phyloP scores from a whole-genome alignment of 306 rosid species.

The Prinsepia uniflora region DNA sequence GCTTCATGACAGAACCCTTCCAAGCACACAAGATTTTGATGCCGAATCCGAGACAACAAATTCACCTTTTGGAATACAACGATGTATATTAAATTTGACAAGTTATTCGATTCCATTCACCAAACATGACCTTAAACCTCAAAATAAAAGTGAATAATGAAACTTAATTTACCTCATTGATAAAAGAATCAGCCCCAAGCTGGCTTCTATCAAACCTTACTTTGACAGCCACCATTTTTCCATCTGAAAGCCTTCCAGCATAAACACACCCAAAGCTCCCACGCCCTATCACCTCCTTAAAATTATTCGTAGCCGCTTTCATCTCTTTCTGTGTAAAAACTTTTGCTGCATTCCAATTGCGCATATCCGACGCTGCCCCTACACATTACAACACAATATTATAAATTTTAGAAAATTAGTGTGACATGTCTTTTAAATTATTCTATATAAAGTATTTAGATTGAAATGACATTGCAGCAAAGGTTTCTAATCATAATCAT shows the following conservation, averaged over 20 bases:
- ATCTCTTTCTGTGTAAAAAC: conserved; percentile 77
- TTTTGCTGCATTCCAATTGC: conserved; percentile 81
- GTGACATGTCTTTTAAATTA: no score
- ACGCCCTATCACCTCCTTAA: conserved; percentile 75
- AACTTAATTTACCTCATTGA: conserved; percentile 64
- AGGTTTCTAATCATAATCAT: neutral
- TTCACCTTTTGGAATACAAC: conserved; percentile 39
- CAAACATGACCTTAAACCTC: no score
- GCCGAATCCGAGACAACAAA: conserved; percentile 71
- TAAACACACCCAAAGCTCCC: conserved; percentile 95
- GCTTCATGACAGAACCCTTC: conserved; percentile 92
- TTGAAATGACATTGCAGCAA: no score
- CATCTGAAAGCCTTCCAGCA: conserved; percentile 72
- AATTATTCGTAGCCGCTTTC: conserved; percentile 71
- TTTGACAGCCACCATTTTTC: conserved; percentile 81
- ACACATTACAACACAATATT: neutral
- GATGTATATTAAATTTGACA: no score
- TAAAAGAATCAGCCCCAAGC: conserved; percentile 84
- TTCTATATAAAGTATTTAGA: no score
- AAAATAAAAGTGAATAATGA: neutral
- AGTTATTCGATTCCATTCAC: no score
- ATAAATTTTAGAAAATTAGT: no score
- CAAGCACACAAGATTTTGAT: conserved; percentile 82
- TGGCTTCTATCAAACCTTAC: conserved; percentile 81
- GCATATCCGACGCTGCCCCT: conserved; percentile 52